Base-by-base conservation (phyloP, 768 basidiomycete genomes). In the Termitomyces sp. region DNA sequence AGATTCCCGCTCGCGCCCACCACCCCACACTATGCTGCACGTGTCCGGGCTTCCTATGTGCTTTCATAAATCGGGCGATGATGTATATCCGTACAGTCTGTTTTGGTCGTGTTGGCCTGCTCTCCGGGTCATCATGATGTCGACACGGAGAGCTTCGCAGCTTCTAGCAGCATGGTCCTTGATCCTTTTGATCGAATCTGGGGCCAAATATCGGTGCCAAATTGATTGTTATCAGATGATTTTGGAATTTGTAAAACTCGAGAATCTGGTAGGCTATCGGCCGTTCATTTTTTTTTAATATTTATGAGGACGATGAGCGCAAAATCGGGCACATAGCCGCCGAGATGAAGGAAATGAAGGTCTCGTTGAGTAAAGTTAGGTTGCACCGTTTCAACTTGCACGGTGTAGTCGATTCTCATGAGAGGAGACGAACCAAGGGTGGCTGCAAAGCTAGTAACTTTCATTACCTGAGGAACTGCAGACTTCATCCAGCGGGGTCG, bases 1-100 rank as follows among this genome's bases (percentile, higher is more conserved):
- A 60, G 38, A 31, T 60, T 25, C 23, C 45, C 54, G 29, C 46
- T 45, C 12, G 29, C 32, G 32, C 40, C 49, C 49, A 47, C 31
- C 10, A 37, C 54, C 40, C 49, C 40, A 44, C 17, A 29, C 34
- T 32, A 48, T 45, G 17, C 12, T 32, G 10, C 52, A 43, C 10
- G 51, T 53, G 51, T 42, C 19, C 14, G 21, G 29, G 17, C 12
- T 38, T 47, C 25, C 37, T 50, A n/a, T n/a, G n/a, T n/a, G n/a
- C n/a, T 19, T 29, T 40, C n/a, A 51, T 29, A 5, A 16, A 27
- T 27, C n/a, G 37, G 25, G 17, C 37, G 23, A 27, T 11, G 17
- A 27, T 29, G 25, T 51, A 51, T 38, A 51, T 38, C 50, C 50
- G 40, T 38, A 8, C 23, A 25, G 37, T 51, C 35, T 50, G 49